These are phyloP conservation scores for Chrysanthemum seticuspe DNA, from an alignment of 129 eudicot genomes.

Conservation along the genomic window DNA sequence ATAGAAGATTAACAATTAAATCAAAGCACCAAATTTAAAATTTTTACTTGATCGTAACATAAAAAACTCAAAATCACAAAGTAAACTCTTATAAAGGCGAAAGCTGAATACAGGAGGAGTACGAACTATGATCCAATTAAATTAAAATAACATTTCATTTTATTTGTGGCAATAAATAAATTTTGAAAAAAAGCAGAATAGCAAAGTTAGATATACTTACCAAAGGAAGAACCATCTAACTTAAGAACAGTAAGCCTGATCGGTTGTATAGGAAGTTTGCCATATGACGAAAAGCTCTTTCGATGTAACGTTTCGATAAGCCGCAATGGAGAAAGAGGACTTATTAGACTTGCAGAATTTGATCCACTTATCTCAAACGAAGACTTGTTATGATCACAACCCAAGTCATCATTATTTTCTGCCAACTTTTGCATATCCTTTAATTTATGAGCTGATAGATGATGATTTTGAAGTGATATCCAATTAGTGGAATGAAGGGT, in stretches of 20 bases:
- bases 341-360: slow-evolving; percentile 13
- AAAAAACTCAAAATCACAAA: too few relatives aligned
- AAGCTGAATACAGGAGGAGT: not conserved
- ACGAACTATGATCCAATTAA: not conserved
- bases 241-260: slow-evolving; percentile 70
- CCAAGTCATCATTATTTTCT: slow-evolving; percentile 22
- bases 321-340: slow-evolving; percentile 34
- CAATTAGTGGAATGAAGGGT: not conserved
- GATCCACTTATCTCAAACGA: slow-evolving; percentile 37
- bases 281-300: slow-evolving; percentile 59
- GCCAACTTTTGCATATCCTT: slow-evolving; percentile 41
- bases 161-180: too few relatives aligned
- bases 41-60: too few relatives aligned
- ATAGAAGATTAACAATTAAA: too few relatives aligned
- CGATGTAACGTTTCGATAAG: slow-evolving; percentile 41
- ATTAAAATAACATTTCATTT: not conserved
- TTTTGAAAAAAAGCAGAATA: not conserved
- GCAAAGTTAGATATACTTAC: slow-evolving; percentile 28
- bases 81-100: not conserved
- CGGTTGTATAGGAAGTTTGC: slow-evolving; percentile 63
- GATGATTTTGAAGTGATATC: not conserved
- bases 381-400: slow-evolving; percentile 16
- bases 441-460: not conserved
- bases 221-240: slow-evolving; percentile 74
- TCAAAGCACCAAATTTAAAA: too few relatives aligned